Percentiles rank a stretch among this genome's conserved stretches.
phyloP scores from a whole-genome alignment of 1,284 basidiomycete genomes.

The Macrocystidia cucumis region DNA sequence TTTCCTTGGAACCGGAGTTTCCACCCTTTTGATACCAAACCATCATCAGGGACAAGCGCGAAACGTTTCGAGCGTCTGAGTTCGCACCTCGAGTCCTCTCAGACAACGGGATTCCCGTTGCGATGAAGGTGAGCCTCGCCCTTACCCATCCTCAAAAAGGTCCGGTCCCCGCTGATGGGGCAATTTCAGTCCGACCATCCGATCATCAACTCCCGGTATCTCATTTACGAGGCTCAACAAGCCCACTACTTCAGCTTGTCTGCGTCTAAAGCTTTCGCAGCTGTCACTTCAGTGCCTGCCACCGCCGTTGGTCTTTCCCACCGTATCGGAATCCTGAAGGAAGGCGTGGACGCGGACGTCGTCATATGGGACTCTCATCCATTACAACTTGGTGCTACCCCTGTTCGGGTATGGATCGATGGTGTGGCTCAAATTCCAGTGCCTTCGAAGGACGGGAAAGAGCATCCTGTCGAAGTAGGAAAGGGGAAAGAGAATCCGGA shows the following conservation, averaged over 20 bases:
- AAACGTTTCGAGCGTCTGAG: slow-evolving; percentile 74
- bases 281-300: slow-evolving; percentile 73
- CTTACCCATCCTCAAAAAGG: neutral
- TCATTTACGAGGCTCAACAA: slow-evolving; percentile 78
- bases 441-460: slow-evolving; percentile 27
- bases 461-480: slow-evolving; percentile 27
- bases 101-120: slow-evolving; percentile 61
- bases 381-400: slow-evolving; percentile 60
- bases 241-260: slow-evolving; percentile 69
- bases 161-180: slow-evolving; percentile 2
- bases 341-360: slow-evolving; percentile 45
- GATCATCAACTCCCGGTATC: slow-evolving; percentile 60
- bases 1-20: neutral
- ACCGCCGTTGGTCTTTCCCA: slow-evolving; percentile 66
- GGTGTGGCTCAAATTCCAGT: slow-evolving; percentile 50
- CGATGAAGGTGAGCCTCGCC: slow-evolving; percentile 47
- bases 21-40: slow-evolving; percentile 1
- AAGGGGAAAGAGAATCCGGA: slow-evolving; percentile 31
- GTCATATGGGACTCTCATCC: slow-evolving; percentile 71
- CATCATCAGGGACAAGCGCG: slow-evolving; percentile 54
- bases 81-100: slow-evolving; percentile 71
- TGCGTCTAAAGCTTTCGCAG: slow-evolving; percentile 46
- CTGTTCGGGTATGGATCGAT: slow-evolving; percentile 59
- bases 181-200: slow-evolving; percentile 48
- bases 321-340: slow-evolving; percentile 63